Conservation (phyloP, 805 yeast genomes). For the Sungouiozyma ichnusensis region DNA sequence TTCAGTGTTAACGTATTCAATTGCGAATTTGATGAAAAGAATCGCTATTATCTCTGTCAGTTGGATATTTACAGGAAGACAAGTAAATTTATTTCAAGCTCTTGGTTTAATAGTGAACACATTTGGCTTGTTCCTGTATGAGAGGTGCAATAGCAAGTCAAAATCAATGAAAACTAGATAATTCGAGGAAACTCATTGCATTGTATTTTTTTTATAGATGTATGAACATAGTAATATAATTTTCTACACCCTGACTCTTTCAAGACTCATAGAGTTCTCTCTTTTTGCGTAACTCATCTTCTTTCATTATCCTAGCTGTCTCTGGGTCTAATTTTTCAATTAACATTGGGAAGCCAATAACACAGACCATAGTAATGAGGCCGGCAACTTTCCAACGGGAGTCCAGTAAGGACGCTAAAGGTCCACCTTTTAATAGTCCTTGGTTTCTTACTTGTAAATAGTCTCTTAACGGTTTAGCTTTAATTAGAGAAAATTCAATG, state of each 20-base stretch:
- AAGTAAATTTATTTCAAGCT: conserved; percentile 36
- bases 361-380: conserved; percentile 19
- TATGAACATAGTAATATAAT: no score
- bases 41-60: conserved; percentile 76
- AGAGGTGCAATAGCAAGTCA: conserved; percentile 30
- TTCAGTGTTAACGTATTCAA: conserved; percentile 76
- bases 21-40: conserved; percentile 80
- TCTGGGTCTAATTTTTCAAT: conserved; percentile 35
- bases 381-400: conserved; percentile 31
- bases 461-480: conserved; percentile 24
- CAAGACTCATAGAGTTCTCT: conserved; percentile 15
- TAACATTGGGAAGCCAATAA: conserved; percentile 26
- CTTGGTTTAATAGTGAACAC: conserved; percentile 43
- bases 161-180: conserved; percentile 4
- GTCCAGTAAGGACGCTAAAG: conserved; percentile 28
- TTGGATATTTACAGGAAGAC: conserved; percentile 49
- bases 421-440: conserved; percentile 30
- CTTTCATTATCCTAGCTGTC: conserved; percentile 28
- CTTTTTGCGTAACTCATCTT: conserved; percentile 20
- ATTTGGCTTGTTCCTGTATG: conserved; percentile 51
- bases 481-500: conserved; percentile 18
- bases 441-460: conserved; percentile 27
- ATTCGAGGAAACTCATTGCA: not conserved
- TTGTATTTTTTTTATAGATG: not conserved
- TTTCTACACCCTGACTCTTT: no score